Evolutionary conservation across 768 basidiomycete genomes (phyloP).

Genomic region (Rhodocollybia butyracea): DNA sequence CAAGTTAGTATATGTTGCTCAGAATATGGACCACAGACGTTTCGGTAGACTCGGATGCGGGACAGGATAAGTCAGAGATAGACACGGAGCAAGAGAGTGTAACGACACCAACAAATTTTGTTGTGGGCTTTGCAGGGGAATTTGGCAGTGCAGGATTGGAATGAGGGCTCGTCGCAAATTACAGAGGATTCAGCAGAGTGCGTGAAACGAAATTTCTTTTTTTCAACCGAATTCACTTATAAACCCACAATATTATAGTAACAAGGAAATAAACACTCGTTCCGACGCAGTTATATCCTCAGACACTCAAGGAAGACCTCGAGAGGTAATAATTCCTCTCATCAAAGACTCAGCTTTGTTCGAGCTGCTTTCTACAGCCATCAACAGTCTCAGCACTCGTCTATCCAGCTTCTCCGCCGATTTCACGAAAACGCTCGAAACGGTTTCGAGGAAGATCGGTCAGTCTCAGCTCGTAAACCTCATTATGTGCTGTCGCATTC

Average conservation of each 20-base stretch:
- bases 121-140: constrained; percentile 9
- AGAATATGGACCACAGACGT: constrained; percentile 36
- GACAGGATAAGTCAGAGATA: constrained; percentile 6
- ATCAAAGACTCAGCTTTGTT: constrained; percentile 82
- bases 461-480: constrained; percentile 38
- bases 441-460: constrained; percentile 39
- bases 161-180: constrained; percentile 1
- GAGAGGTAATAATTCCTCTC: constrained; percentile 74
- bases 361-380: constrained; percentile 58
- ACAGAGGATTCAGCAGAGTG: constrained; percentile 1
- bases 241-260: too few species aligned
- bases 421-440: constrained; percentile 41
- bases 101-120: not conserved
- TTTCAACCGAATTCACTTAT: not conserved
- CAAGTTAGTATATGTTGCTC: too few species aligned
- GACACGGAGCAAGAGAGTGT: constrained; percentile 5
- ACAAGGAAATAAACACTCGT: too few species aligned
- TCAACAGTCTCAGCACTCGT: constrained; percentile 51
- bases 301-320: constrained; percentile 2
- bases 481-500: constrained; percentile 44
- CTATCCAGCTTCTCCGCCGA: constrained; percentile 46
- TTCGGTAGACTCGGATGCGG: constrained; percentile 10
- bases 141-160: not conserved
- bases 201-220: too few species aligned
- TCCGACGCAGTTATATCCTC: not conserved